phyloP scores from a whole-genome alignment of 2,329 filamentous ascomycete genomes.

The Aureobasidium sp. region DNA sequence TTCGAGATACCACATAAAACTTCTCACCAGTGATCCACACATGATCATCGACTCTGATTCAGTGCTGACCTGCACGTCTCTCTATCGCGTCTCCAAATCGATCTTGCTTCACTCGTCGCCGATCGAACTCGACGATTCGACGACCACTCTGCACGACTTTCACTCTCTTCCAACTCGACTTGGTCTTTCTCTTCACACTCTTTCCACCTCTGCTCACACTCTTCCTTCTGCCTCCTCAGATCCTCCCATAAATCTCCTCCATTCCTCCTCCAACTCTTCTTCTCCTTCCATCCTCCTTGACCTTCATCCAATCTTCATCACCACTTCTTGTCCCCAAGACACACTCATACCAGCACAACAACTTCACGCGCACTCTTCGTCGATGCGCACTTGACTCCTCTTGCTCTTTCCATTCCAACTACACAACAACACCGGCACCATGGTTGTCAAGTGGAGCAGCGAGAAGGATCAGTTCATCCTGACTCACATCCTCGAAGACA shows the following conservation, averaged over 20 bases:
- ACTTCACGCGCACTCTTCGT: neutral
- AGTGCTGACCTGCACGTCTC: neutral
- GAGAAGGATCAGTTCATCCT: slow-evolving; percentile 17
- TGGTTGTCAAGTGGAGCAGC: slow-evolving; percentile 18
- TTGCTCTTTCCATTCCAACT: neutral
- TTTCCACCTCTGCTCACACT: neutral
- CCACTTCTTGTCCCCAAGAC: neutral
- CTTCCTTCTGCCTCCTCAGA: neutral
- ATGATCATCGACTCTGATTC: neutral
- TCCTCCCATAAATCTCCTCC: neutral
- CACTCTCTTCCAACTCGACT: neutral
- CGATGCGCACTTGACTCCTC: neutral
- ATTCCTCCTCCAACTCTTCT: neutral
- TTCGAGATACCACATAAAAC: neutral
- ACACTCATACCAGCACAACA: neutral
- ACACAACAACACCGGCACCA: slow-evolving; percentile 2
- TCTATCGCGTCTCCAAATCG: neutral
- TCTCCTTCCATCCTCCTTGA: neutral
- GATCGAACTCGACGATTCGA: neutral
- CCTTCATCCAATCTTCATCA: neutral
- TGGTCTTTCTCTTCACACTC: neutral
- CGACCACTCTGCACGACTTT: neutral
- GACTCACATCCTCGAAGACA: slow-evolving; percentile 7
- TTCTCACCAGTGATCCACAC: no score
- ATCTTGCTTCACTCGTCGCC: neutral